Evolutionary conservation across 352 stramenopile genomes (phyloP).

Genomic region (Halophytophthora polymorphica): DNA sequence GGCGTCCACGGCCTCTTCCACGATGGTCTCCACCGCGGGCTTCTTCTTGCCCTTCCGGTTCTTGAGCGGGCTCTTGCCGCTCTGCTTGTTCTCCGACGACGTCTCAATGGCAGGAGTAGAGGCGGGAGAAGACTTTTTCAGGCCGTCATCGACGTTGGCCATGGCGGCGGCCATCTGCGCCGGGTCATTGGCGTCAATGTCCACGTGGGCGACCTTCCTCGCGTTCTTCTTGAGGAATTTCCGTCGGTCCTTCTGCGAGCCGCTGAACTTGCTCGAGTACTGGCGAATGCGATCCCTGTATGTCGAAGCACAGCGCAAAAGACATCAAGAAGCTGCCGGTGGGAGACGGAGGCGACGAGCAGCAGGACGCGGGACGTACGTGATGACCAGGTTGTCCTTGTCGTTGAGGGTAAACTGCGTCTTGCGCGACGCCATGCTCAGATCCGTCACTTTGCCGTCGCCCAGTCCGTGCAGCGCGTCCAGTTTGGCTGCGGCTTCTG

Average conservation of each 20-base stretch:
- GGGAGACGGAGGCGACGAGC: neutral
- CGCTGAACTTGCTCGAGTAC: slow-evolving; percentile 73
- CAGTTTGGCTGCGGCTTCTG: slow-evolving; percentile 61
- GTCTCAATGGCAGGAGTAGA: slow-evolving; percentile 6
- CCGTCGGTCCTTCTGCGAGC: slow-evolving; percentile 54
- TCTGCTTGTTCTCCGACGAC: slow-evolving; percentile 11
- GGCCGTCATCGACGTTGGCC: slow-evolving; percentile 1
- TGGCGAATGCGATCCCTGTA: slow-evolving; percentile 64
- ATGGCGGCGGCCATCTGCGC: slow-evolving; percentile 16
- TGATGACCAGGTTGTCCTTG: slow-evolving; percentile 63
- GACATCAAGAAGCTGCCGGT: neutral
- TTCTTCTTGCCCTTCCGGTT: slow-evolving; percentile 24
- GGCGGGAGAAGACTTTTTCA: neutral
- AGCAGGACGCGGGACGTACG: slow-evolving; percentile 30
- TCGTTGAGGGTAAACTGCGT: slow-evolving; percentile 71
- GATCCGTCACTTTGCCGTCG: slow-evolving; percentile 44
- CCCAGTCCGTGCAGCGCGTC: slow-evolving; percentile 52
- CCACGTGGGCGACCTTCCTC: slow-evolving; percentile 16
- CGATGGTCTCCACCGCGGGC: slow-evolving; percentile 28
- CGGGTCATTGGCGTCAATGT: slow-evolving; percentile 33
- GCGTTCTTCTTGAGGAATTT: slow-evolving; percentile 64
- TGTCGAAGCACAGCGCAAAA: slow-evolving; percentile 1
- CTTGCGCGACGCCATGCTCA: slow-evolving; percentile 49
- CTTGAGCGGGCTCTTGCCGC: slow-evolving; percentile 15
- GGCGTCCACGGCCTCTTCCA: slow-evolving; percentile 55